Conservation (phyloP, 2,329 filamentous ascomycete species). For the Paecilomyces fulvus region DNA sequence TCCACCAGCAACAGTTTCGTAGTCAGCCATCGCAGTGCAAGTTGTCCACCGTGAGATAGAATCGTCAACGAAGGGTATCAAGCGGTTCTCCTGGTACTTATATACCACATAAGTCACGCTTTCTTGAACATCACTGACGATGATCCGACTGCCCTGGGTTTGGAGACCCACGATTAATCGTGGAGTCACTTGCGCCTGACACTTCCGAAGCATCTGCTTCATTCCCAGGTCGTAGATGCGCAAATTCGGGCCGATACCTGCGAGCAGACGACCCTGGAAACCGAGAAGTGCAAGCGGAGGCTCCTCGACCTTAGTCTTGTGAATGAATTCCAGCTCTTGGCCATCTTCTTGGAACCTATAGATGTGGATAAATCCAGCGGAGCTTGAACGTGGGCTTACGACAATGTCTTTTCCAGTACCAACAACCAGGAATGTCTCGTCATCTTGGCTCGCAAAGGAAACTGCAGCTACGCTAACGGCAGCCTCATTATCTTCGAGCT, state of each 20-base stretch:
- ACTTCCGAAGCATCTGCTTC: conserved; percentile 84
- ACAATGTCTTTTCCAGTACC: conserved; percentile 89
- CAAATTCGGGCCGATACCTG: conserved; percentile 75
- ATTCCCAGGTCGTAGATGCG: conserved; percentile 89
- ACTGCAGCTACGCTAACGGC: conserved; percentile 80
- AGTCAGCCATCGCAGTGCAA: conserved; percentile 88
- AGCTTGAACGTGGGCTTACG: conserved; percentile 65
- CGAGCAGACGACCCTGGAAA: conserved; percentile 83
- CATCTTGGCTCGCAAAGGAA: conserved; percentile 78
- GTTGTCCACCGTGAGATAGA: conserved; percentile 84
- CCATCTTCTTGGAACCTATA: conserved; percentile 85
- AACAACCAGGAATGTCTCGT: conserved; percentile 85
- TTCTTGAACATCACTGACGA: conserved; percentile 88
- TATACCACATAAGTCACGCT: conserved; percentile 89
- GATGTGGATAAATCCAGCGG: conserved; percentile 78
- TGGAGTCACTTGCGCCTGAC: conserved; percentile 69
- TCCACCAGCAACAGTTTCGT: conserved; percentile 87
- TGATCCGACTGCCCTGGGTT: conserved; percentile 81
- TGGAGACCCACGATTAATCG: conserved; percentile 83
- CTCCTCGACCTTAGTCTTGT: conserved; percentile 88
- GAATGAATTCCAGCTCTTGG: conserved; percentile 83
- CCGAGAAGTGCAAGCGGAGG: conserved; percentile 82
- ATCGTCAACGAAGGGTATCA: conserved; percentile 92
- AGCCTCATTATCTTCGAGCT: conserved; percentile 83
- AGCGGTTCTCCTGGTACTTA: conserved; percentile 80